Evolutionary conservation across 2,329 filamentous ascomycete species (phyloP), one percentile per base, ranked within the genome.

Genomic region (Curvularia sp.): DNA sequence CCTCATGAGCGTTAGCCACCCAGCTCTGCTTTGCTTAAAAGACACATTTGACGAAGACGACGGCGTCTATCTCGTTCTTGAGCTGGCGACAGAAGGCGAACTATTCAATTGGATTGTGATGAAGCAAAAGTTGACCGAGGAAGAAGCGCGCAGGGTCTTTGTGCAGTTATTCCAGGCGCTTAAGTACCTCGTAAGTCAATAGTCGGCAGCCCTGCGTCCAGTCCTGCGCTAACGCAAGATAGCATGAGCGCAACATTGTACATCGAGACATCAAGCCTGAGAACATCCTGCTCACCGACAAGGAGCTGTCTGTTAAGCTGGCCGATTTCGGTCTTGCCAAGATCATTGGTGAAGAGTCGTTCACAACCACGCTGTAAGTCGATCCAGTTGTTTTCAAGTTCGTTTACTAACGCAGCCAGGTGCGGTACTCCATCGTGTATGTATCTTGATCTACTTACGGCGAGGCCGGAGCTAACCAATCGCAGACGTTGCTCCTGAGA

Each of bases 221-320:
- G 15, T 28, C 39, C 12, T 10, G 19, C 45, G 46, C 74, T 81
- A 49, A 81, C 42, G 32, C 8, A 18, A 34, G 57, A 32, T 60
- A 97, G 94, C 95, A 99, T 75, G 95, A 98, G 60, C 91, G 95
- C 62, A 96, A 95, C 70, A 96, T 99, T 75, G 93, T 98, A 5
- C 95, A 99, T 76, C 90, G 95, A 57, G 95, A 99, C 70, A 97
- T 99, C 79, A 98, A 97, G 78, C 94, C 93, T 0, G 94, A 98
- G 74, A 98, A 98, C 71, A 98, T 99, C 32, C 80, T 99, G 8
- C 81, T 99, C 34, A 87, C 90, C 5, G 92, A 97, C 78, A 92
- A 92, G 71, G 84, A 95, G 32, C 80, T 97, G 27, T 88, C 89
- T 58, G 89, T 97, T 63, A 99, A 99, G 79, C 81, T 99, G 60